Conservation (phyloP, 2,329 filamentous ascomycete species). For the Aspergillus spinulosporus region DNA sequence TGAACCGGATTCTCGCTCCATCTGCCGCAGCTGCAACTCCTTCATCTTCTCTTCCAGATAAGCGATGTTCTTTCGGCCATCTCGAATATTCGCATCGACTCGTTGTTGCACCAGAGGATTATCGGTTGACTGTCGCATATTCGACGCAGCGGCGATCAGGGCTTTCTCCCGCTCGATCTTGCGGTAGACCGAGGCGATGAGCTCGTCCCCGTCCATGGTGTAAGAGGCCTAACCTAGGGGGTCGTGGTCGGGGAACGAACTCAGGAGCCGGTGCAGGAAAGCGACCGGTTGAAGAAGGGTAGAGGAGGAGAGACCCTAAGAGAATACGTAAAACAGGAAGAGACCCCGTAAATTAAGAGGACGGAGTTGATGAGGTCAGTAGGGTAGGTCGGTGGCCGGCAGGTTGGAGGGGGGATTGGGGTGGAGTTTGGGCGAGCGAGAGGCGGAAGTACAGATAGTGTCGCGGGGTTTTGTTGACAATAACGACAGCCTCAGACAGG, state of each 20-base stretch:
- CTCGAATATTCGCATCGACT: constrained; percentile 90
- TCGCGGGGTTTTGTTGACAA: constrained; percentile 31
- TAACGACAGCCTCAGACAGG: constrained; percentile 3
- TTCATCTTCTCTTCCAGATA: constrained; percentile 92
- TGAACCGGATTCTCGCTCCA: constrained; percentile 54
- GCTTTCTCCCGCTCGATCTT: constrained; percentile 98
- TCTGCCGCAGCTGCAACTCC: constrained; percentile 80
- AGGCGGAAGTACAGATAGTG: constrained; percentile 5
- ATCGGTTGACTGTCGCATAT: constrained; percentile 93
- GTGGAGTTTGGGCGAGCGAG: constrained; percentile 19
- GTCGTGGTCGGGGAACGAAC: constrained; percentile 16
- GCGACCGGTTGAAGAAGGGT: constrained; percentile 6
- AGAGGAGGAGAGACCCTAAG: not conserved
- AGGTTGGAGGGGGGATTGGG: constrained; percentile 16
- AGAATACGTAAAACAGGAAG: constrained; percentile 1
- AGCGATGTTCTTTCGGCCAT: constrained; percentile 87
- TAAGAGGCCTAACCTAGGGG: constrained; percentile 23
- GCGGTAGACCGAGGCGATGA: constrained; percentile 78
- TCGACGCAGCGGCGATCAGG: constrained; percentile 88
- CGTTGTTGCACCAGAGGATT: constrained; percentile 88
- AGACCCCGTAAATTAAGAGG: constrained; percentile 2
- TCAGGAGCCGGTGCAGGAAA: constrained; percentile 18
- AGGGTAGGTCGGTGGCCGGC: constrained; percentile 12
- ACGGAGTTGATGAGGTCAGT: constrained; percentile 12
- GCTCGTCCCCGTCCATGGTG: constrained; percentile 61